These are phyloP conservation scores for Leavenworthia alabamica DNA, from an alignment of 345 rosid genomes.

Conservation along the genomic window DNA sequence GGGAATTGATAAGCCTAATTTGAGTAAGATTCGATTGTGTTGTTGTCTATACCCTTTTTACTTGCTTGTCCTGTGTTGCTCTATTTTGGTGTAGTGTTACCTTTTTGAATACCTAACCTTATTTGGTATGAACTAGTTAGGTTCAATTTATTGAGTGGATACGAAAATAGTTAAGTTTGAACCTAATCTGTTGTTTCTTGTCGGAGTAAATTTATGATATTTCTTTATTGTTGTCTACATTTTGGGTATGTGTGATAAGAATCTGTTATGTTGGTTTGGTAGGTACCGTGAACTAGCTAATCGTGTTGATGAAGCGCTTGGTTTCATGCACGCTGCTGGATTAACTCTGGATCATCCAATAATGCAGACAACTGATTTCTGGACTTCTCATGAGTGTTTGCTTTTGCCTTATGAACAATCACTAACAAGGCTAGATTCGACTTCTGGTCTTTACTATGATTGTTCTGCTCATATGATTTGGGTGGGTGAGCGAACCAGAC, in stretches of 20 bases:
- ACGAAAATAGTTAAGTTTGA: neutral
- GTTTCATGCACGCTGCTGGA: constrained; percentile 74
- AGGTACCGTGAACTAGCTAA: constrained; percentile 66
- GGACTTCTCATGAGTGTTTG: constrained; percentile 78
- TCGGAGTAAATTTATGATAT: neutral
- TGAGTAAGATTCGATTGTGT: too few relatives aligned
- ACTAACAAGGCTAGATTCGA: constrained; percentile 63
- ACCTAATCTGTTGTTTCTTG: constrained; percentile 4
- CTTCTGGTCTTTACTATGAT: constrained; percentile 64
- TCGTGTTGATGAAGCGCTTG: constrained; percentile 75
- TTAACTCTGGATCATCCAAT: constrained; percentile 68
- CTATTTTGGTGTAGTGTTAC: too few relatives aligned
- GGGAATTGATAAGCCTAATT: too few relatives aligned
- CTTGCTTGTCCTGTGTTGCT: too few relatives aligned
- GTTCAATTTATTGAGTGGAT: constrained; percentile 1
- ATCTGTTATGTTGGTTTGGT: neutral
- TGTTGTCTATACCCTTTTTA: too few relatives aligned
- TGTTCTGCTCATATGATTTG: constrained; percentile 75
- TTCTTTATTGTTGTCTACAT: neutral
- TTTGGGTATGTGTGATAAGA: neutral
- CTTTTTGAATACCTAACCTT: constrained; percentile 17
- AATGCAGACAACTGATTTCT: constrained; percentile 68
- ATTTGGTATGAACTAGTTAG: constrained; percentile 8
- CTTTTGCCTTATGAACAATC: constrained; percentile 69
- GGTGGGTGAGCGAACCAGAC: constrained; percentile 75